Evolutionary conservation across 163 green algal species (phyloP).

Genomic region (Scenedesmus sp.): DNA sequence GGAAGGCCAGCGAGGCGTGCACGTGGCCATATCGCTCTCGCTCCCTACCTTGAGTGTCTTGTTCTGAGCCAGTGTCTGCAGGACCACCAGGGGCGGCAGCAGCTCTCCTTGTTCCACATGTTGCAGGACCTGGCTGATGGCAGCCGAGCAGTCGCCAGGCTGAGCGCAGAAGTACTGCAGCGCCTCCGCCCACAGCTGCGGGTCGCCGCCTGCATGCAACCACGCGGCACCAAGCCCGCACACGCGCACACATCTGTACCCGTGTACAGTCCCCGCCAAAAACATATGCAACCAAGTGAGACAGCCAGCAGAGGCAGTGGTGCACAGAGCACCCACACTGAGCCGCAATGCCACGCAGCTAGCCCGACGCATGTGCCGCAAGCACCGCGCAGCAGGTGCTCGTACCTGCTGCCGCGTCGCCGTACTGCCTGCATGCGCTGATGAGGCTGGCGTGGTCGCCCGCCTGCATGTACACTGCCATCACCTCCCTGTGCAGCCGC

Average conservation of each 20-base stretch:
- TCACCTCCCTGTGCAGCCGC: slow-evolving; percentile 87
- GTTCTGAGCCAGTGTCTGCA: slow-evolving; percentile 86
- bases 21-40: too few relatives aligned
- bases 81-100: slow-evolving; percentile 92
- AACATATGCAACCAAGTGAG: too few relatives aligned
- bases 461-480: slow-evolving; percentile 80
- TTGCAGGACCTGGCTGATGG: slow-evolving; percentile 75
- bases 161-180: slow-evolving; percentile 84
- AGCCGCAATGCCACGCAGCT: background rate
- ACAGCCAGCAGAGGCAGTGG: too few relatives aligned
- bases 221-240: too few relatives aligned
- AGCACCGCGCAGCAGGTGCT: background rate
- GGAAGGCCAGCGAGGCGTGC: too few relatives aligned
- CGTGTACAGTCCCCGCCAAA: too few relatives aligned
- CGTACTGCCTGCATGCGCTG: slow-evolving; percentile 80
- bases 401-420: slow-evolving; percentile 62
- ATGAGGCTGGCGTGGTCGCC: slow-evolving; percentile 82
- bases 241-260: too few relatives aligned
- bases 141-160: slow-evolving; percentile 9
- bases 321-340: background rate
- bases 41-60: slow-evolving; percentile 56
- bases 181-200: slow-evolving; percentile 89
- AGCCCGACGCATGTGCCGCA: background rate
- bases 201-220: slow-evolving; percentile 81
- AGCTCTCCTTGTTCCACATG: slow-evolving; percentile 85